phyloP scores from a whole-genome alignment of 75 land plant genomes.

The Adiantum capillusveneris region DNA sequence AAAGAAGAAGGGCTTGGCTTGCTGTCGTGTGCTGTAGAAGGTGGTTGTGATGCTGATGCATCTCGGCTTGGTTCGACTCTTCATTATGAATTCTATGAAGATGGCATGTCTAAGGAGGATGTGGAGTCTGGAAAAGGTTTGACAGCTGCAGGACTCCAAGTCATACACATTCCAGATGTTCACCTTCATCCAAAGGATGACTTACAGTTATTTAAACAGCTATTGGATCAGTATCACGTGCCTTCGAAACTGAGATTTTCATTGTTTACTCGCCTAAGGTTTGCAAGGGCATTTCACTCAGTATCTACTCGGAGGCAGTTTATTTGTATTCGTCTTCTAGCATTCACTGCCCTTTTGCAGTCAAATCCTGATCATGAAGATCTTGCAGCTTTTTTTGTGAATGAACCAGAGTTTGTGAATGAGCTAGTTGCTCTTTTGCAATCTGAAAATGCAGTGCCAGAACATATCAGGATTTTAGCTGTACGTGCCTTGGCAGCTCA shows the following conservation, averaged over 20 bases:
- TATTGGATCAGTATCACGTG: conserved; percentile 58
- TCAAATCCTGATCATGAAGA: conserved; percentile 74
- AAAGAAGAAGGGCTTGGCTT: conserved; percentile 98
- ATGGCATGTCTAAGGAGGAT: conserved; percentile 11
- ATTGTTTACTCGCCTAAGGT: conserved; percentile 75
- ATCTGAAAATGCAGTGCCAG: conserved; percentile 75
- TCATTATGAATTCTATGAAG: conserved; percentile 89
- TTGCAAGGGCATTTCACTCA: conserved; percentile 75
- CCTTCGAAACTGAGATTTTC: conserved; percentile 69
- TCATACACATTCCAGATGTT: conserved; percentile 69
- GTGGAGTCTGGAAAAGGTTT: conserved; percentile 10
- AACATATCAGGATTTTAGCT: conserved; percentile 57
- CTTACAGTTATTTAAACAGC: conserved; percentile 53
- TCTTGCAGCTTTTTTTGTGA: conserved; percentile 63
- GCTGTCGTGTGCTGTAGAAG: conserved; percentile 47
- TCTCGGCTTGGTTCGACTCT: conserved; percentile 60
- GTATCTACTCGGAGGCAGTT: conserved; percentile 53
- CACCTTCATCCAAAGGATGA: conserved; percentile 43
- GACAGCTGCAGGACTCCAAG: conserved; percentile 55
- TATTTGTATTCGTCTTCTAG: conserved; percentile 71
- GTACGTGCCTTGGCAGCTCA: conserved; percentile 68
- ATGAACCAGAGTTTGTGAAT: conserved; percentile 88
- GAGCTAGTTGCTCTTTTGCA: conserved; percentile 71
- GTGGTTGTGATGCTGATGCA: conserved; percentile 52
- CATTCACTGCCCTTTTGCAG: conserved; percentile 85